phyloP scores from a whole-genome alignment of 495 filamentous ascomycete genomes.

The Aspergillus saccharolyticus region DNA sequence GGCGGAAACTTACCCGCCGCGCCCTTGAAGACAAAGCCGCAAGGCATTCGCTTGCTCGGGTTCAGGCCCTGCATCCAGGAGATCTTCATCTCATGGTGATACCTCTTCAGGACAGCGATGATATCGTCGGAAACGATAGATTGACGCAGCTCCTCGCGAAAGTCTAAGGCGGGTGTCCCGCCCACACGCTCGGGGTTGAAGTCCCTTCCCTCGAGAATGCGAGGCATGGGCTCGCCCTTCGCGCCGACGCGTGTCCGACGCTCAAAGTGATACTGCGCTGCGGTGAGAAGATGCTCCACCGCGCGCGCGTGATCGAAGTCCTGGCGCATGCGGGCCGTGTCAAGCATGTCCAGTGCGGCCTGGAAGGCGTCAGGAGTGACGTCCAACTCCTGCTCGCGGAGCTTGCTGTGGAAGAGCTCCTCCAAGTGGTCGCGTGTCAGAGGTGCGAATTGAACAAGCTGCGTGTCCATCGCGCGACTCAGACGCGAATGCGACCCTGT shows the following conservation, averaged over 20 bases:
- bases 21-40: conserved; percentile 19
- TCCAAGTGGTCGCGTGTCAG: conserved; percentile 15
- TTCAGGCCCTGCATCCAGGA: conserved; percentile 12
- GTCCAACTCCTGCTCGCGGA: conserved; percentile 13
- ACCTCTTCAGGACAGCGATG: conserved; percentile 13
- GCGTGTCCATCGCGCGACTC: neutral
- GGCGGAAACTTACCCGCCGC: conserved; percentile 10
- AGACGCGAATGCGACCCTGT: neutral
- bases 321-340: conserved; percentile 15
- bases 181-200: conserved; percentile 11
- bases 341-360: conserved; percentile 15
- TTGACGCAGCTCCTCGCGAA: conserved; percentile 14
- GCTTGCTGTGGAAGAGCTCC: conserved; percentile 15
- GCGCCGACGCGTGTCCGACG: conserved; percentile 2
- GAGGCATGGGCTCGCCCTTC: neutral
- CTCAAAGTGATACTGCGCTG: conserved; percentile 15
- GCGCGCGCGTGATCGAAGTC: conserved; percentile 19
- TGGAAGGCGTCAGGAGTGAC: conserved; percentile 19
- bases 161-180: conserved; percentile 3
- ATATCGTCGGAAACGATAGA: conserved; percentile 19
- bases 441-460: conserved; percentile 12
- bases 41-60: conserved; percentile 8
- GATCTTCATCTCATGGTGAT: conserved; percentile 16
- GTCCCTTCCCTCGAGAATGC: conserved; percentile 15
- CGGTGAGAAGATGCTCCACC: conserved; percentile 15